A percentile compares a stretch with the other conserved stretches of the same genome.
Evolutionary conservation across 768 basidiomycete species (phyloP).

Genomic region (Gyrodon lividus): DNA sequence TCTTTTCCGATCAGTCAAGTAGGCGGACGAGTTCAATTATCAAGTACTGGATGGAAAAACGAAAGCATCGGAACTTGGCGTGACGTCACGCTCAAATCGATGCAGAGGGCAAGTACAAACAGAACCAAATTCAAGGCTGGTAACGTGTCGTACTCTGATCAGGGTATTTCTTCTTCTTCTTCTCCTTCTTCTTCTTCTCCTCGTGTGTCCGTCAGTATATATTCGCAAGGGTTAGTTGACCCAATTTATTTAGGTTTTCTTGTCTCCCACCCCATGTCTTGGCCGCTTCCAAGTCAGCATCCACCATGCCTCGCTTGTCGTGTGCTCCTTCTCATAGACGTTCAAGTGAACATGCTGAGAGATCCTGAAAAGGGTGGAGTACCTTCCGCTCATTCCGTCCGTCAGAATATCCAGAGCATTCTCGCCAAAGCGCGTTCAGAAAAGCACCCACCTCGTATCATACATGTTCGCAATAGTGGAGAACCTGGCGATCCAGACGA

Average conservation of each 20-base stretch:
- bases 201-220: conserved; percentile 13
- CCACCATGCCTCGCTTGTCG: conserved; percentile 29
- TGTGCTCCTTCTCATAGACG: conserved; percentile 59
- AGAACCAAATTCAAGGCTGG: conserved; percentile 6
- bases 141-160: too few species aligned
- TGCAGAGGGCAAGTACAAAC: conserved; percentile 9
- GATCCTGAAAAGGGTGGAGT: conserved; percentile 52
- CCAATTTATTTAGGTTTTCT: neutral
- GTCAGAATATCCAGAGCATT: conserved; percentile 48
- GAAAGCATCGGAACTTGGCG: neutral
- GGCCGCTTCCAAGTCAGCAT: conserved; percentile 12
- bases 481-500: conserved; percentile 62
- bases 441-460: conserved; percentile 50
- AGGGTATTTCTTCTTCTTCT: neutral
- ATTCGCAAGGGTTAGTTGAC: conserved; percentile 2
- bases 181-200: conserved; percentile 1
- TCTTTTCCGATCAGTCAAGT: too few species aligned
- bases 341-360: conserved; percentile 51
- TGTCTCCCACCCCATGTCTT: conserved; percentile 15
- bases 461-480: conserved; percentile 68
- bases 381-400: conserved; percentile 42
- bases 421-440: conserved; percentile 51
- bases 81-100: conserved; percentile 28
- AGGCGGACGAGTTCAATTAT: too few species aligned
- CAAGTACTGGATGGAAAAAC: too few species aligned